Base-by-base conservation (phyloP, 768 basidiomycete genomes). In the Panus rudis region DNA sequence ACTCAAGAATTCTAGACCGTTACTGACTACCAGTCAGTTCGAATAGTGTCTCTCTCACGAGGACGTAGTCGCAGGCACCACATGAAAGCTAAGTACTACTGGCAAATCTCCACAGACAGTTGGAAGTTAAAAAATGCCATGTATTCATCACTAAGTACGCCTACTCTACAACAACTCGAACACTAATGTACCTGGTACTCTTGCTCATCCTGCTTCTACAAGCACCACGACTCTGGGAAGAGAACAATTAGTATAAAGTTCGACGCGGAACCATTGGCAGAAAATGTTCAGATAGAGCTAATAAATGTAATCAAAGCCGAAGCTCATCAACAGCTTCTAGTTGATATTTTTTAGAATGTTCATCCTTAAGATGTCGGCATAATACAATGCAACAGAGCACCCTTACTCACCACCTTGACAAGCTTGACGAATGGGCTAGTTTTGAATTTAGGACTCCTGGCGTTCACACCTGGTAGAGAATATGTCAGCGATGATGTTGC, bases 291-390 rank as follows among this genome's bases (percentile, higher is more conserved):
- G 49, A 43, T 38, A 35, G 12, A 21, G 33, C 14, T 38, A 28
- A 28, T 8, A 56, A 41, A 49, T 63, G 47, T 61, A 76, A 78
- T 82, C 83, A 75, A 70, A 43, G 79, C 78, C 72, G 57, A 69
- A 70, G 76, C 79, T 86, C 78, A 82, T 77, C 63, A 86, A 86
- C 83, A 86, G 83, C 83, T 84, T 86, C 83, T 86, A 86, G 83
- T 85, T 82, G 81, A 83, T 81, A 67, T 58, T 74, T 65, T 64
- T 69, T 67, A 64, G 53, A 56, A 60, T 48, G 52, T 45, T 78
- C 73, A 73, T 78, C 76, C n/a, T n/a, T n/a, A n/a, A n/a, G n/a
- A n/a, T n/a, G n/a, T n/a, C n/a, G n/a, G 50, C 51, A 37, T 3
- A 10, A 45, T 3, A 19, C 17, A 23, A 37, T 42, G 31, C 16